Evolutionary conservation across 345 rosid genomes (phyloP), one percentile per base, ranked within the genome.

Genomic region (Linum tenue): DNA sequence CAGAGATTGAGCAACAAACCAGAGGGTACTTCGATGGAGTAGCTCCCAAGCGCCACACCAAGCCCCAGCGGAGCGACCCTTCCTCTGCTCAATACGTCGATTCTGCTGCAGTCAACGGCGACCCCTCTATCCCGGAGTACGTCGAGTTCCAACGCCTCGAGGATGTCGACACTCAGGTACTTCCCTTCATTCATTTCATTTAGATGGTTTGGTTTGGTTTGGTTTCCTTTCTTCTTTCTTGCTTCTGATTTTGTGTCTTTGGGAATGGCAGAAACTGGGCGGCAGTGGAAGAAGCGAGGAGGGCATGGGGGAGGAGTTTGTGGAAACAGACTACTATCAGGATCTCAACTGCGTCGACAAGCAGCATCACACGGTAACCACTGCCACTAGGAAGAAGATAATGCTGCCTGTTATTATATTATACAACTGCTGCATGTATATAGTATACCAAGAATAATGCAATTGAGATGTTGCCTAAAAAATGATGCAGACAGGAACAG

Each of bases 1-100:
- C 75, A 0, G 77, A 73, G 56, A 7, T 69, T 0, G 79, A 82
- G 75, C 78, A 65, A 37, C 64, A 73, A 31, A 75, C 87, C 0
- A 79, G 78, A 68, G 73, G 72, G 0, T 60, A 80, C 72, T 86
- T 84, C 31, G 82, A 86, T 8, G 79, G 69, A 0, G 65, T 78
- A 7, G 87, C 84, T 63, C 85, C 86, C 1, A 70, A 75, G 59
- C 86, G 85, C 17, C 92, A 87, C 40, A 60, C 81, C 5, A 87
- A 87, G 83, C 92, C 89, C 60, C 86, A 77, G 63, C 70, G 90
- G 4, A 83, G 94, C 39, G 90, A 87, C 58, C 56, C 80, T 69
- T 78, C 80, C 68, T 77, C 85, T 6, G 12, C 83, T 55, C 59
- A 62, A 5, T 87, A 83, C 41, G 81, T 72, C 7, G 94, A 87